Base-by-base conservation (phyloP, 495 filamentous ascomycete species). In the Xylaria sp. region DNA sequence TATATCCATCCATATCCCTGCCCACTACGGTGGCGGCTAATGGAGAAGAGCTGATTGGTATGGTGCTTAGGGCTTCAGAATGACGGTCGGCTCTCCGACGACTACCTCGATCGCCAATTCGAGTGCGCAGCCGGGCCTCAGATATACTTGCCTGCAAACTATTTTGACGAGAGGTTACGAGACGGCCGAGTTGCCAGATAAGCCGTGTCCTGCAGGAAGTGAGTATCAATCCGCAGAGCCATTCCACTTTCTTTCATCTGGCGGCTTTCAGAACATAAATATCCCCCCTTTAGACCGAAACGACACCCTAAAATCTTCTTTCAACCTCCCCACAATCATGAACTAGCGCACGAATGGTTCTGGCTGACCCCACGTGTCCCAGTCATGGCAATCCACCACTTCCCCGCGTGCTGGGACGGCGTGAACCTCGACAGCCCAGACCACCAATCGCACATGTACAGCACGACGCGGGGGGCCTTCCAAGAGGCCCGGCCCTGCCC, bases 401-500 rank as follows among this genome's bases (percentile, higher is more conserved):
- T 85, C 71, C 82, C 83, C 6, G 67, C 80, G 78, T 83, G 85
- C 71, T 89, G 87, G 87, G 87, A 89, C 73, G 87, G 87, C 44
- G 82, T 83, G 75, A 88, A 87, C 72, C 79, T 88, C 44, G 86
- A 88, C 71, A 86, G 83, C 46, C 80, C 83, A 15, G 83, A 88
- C 74, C 87, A 88, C 75, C 81, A 83, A 37, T 82, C 83, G 50
- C 86, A 89, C 77, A 83, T 83, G 81, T 83, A 79, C 74, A 76
- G 74, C 68, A 84, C 82, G 4, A 72, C 74, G 14, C 44, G 52
- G 61, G 82, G 81, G 3, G 77, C 76, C 8, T 85, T 85, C 78
- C 59, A 62, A 29, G 72, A 78, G 24, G 79, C 79, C 3, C 80
- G 79, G 0, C 70, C 84, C 0, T 88, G 85, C 78, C 85, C 85